Base-by-base conservation (phyloP, 106 monocot species). In the Triglochin maritima region DNA sequence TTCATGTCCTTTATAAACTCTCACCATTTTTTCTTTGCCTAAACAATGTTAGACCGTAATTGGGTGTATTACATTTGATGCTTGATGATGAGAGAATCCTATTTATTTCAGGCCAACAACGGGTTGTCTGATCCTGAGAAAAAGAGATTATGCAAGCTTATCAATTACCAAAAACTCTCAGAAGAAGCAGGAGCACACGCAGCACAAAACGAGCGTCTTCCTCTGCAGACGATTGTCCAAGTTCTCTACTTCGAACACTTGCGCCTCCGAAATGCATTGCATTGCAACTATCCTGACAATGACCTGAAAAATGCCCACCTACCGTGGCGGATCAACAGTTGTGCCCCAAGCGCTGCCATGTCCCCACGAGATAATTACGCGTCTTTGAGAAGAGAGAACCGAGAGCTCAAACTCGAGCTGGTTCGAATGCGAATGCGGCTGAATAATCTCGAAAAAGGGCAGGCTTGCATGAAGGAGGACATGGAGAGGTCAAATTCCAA, bases 381-480 rank as follows among this genome's bases (percentile, higher is more conserved):
- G 7, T 70, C 77, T 0, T 50, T 85, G 13, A 82, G 81, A 44
- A 76, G 88, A 63, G 85, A 89, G 79, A 89, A 89, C 62, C 70
- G 78, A 7, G 88, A 85, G 59, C 57, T 89, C 50, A 85, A 85
- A 56, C 75, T 89, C 45, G 85, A 89, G 64, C 68, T 89, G 13
- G 80, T 68, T 0, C 60, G 80, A 50, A 85, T 89, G 82, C 58
- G 76, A n/a, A 60, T 73, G 50, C 61, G 89, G 13, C 78, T 85
- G 17, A 82, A 67, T 54, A 82, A 89, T 68, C 82, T 89, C 10
- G 89, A 89, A 67, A 82, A 78, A 71, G 89, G 77, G 3, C 85
- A 82, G 45, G 85, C 74, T 2, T 76, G 70, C 74, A 78, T 85
- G 72, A 85, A 76, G 49, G 66, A 73, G 5, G 78, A 78, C 46